Percentiles rank a stretch among this genome's conserved stretches.
phyloP scores from a whole-genome alignment of 139 green algal species.

The Haematococcus sp. region DNA sequence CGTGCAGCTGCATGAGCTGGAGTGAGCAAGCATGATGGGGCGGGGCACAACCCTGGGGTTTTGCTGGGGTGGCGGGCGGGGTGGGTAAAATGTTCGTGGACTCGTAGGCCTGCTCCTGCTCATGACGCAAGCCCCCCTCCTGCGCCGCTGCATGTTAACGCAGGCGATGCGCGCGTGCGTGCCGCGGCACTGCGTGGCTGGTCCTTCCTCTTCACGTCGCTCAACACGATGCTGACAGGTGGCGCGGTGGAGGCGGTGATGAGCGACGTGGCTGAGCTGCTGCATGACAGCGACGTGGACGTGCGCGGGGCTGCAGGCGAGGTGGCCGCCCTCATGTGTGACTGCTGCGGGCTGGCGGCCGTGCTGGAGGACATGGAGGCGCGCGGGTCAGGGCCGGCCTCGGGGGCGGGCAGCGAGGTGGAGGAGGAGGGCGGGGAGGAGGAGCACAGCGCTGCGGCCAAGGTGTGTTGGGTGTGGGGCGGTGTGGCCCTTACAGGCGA shows the following conservation, averaged over 20 bases:
- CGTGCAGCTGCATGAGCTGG: too few relatives aligned
- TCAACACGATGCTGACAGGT: conserved; percentile 25
- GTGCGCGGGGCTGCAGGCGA: conserved; percentile 58
- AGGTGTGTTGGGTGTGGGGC: conserved; percentile 5
- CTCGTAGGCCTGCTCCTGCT: too few relatives aligned
- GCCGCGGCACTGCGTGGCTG: conserved; percentile 56
- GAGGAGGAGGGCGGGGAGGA: conserved; percentile 5
- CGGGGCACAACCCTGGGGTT: too few relatives aligned
- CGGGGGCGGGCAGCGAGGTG: background rate
- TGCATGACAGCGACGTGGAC: conserved; percentile 7
- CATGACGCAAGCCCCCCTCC: background rate
- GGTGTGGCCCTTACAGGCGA: too few relatives aligned
- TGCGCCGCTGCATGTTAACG: background rate
- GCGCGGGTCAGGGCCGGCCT: background rate
- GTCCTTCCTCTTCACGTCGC: conserved; percentile 65
- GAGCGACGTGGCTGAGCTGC: conserved; percentile 2
- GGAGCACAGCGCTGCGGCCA: background rate
- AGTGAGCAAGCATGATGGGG: too few relatives aligned
- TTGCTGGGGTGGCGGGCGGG: too few relatives aligned
- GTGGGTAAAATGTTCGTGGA: too few relatives aligned
- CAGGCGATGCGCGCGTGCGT: conserved; percentile 14
- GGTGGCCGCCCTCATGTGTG: conserved; percentile 58
- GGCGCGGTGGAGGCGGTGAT: conserved; percentile 44
- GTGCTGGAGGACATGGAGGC: conserved; percentile 17
- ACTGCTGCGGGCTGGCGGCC: conserved; percentile 35